Percentiles rank a stretch among this genome's conserved stretches.
Evolutionary conservation across 2,329 filamentous ascomycete species (phyloP).

Genomic region (Fusarium sarcochroum): DNA sequence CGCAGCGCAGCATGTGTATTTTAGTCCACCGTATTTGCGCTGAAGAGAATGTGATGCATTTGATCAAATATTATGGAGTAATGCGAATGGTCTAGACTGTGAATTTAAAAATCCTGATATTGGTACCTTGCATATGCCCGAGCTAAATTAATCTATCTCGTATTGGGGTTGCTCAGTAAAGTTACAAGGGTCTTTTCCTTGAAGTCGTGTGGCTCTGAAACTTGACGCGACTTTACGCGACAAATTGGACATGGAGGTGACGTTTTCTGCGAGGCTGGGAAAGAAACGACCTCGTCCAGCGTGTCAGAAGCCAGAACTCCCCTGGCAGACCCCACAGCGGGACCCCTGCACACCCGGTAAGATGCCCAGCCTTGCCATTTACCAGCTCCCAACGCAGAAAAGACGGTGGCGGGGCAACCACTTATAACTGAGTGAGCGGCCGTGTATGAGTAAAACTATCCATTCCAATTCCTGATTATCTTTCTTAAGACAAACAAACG

Average conservation of each 20-base stretch:
- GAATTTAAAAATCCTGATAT: constrained; percentile 1
- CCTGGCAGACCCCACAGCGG: constrained; percentile 26
- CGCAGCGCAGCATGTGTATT: constrained; percentile 17
- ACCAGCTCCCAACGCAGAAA: constrained; percentile 50
- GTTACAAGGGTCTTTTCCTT: constrained; percentile 6
- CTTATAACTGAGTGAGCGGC: constrained; percentile 53
- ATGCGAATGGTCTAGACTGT: background rate
- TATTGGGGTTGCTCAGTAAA: constrained; percentile 3
- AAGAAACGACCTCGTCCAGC: constrained; percentile 17
- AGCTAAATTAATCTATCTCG: background rate
- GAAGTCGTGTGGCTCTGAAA: background rate
- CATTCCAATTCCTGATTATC: constrained; percentile 34
- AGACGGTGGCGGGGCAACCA: constrained; percentile 65
- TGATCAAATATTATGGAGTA: background rate
- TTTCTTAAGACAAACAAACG: background rate
- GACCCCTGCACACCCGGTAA: constrained; percentile 32
- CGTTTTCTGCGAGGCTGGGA: constrained; percentile 44
- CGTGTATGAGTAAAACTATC: constrained; percentile 17
- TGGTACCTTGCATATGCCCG: constrained; percentile 17
- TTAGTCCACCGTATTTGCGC: background rate
- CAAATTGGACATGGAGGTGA: constrained; percentile 20
- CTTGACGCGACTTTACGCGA: constrained; percentile 31
- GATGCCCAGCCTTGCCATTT: constrained; percentile 55
- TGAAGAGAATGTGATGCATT: background rate
- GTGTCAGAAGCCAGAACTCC: constrained; percentile 29